Evolutionary conservation across 106 monocot genomes (phyloP).

Genomic region (Platanthera guangdongensis): DNA sequence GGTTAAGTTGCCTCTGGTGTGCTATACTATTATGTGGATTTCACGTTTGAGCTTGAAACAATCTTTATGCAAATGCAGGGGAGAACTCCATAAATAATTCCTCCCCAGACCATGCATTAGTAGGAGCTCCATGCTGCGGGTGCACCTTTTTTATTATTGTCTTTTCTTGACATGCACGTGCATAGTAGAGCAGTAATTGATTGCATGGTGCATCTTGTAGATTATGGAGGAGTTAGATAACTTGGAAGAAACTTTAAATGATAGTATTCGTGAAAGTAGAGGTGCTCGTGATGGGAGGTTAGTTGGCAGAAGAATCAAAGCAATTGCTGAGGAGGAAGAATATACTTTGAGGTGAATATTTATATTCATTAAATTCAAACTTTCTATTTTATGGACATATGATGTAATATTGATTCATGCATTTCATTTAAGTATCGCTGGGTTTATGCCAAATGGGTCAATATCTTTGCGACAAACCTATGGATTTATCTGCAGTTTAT

Average conservation of each 20-base stretch:
- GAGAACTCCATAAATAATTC: background rate
- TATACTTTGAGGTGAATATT: constrained; percentile 35
- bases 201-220: constrained; percentile 18
- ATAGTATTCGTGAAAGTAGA: constrained; percentile 89
- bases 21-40: too few relatives aligned
- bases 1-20: too few relatives aligned
- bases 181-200: background rate
- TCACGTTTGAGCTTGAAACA: too few relatives aligned
- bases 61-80: too few relatives aligned
- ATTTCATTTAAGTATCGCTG: background rate
- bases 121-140: too few relatives aligned
- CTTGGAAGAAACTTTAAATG: constrained; percentile 97
- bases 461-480: background rate
- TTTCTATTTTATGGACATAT: background rate
- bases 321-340: constrained; percentile 58
- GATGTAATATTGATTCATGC: background rate
- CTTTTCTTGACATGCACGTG: background rate
- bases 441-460: background rate
- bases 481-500: background rate
- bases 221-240: constrained; percentile 96
- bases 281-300: constrained; percentile 64
- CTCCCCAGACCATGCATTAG: background rate
- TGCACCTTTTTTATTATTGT: too few relatives aligned
- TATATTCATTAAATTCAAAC: background rate
- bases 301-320: constrained; percentile 34